These are phyloP conservation scores for Vigna radiata DNA, from an alignment of 306 rosid species.

Conservation along the genomic window DNA sequence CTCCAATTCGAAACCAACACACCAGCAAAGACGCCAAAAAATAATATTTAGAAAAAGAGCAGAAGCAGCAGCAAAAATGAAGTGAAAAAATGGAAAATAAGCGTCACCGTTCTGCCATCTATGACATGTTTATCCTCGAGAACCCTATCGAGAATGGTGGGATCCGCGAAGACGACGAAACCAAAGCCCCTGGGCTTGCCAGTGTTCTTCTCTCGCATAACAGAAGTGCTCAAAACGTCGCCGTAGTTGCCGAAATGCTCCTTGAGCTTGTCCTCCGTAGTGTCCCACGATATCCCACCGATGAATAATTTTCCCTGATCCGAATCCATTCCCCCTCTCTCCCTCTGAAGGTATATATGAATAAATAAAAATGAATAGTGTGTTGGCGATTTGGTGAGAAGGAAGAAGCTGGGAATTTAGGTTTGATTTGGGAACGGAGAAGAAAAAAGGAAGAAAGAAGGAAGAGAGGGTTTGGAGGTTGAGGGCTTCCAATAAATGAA, in stretches of 20 bases:
- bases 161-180: conserved; percentile 91
- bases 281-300: conserved; percentile 98
- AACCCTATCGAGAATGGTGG: conserved; percentile 86
- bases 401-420: conserved; percentile 16
- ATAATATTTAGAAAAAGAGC: neutral
- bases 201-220: conserved; percentile 86
- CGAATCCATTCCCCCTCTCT: conserved; percentile 69
- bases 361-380: neutral
- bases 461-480: conserved; percentile 12
- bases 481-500: conserved; percentile 6
- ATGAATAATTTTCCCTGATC: conserved; percentile 97
- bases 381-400: neutral
- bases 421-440: neutral
- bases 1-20: conserved; percentile 26
- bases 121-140: conserved; percentile 85
- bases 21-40: conserved; percentile 11
- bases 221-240: conserved; percentile 79
- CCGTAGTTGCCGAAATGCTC: conserved; percentile 85
- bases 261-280: conserved; percentile 86
- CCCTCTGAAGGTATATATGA: neutral
- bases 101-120: conserved; percentile 86
- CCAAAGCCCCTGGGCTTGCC: conserved; percentile 91
- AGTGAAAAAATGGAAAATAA: neutral
- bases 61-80: neutral
- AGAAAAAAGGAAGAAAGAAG: neutral